Conservation (phyloP, 306 rosid species). For the Fragaria ananassa region DNA sequence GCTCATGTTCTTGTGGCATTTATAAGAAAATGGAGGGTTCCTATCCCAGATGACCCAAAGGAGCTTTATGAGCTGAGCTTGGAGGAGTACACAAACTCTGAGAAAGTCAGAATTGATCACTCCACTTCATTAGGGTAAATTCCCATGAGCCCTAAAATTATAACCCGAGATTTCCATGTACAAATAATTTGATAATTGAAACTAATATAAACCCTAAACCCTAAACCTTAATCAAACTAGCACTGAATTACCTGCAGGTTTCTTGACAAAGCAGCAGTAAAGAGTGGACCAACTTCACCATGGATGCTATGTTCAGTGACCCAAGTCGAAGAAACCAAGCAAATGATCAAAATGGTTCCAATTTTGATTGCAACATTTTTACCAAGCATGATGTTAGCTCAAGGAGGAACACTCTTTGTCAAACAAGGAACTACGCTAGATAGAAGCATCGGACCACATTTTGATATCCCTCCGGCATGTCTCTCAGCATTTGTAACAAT, state of each 20-base stretch:
- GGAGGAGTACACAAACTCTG: conserved; percentile 35
- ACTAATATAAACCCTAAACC: too few relatives aligned
- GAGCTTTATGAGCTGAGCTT: conserved; percentile 61
- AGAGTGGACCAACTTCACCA: conserved; percentile 36
- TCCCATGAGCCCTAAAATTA: neutral
- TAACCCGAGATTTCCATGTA: neutral
- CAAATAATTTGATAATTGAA: too few relatives aligned
- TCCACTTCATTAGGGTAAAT: conserved; percentile 53
- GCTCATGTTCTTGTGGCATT: conserved; percentile 60
- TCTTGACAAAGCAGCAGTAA: conserved; percentile 66
- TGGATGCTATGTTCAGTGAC: conserved; percentile 72
- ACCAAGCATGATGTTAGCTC: conserved; percentile 52
- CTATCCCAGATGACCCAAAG: conserved; percentile 53
- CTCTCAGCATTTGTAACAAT: conserved; percentile 46
- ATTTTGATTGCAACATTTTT: conserved; percentile 50
- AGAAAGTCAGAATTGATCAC: conserved; percentile 45
- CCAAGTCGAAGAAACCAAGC: conserved; percentile 89
- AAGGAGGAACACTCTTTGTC: conserved; percentile 50
- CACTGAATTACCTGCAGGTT: conserved; percentile 40
- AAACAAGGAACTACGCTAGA: conserved; percentile 64
- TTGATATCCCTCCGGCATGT: conserved; percentile 61
- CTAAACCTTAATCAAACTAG: neutral
- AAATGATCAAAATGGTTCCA: conserved; percentile 74
- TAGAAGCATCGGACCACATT: conserved; percentile 53
- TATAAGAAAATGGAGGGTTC: conserved; percentile 45